These are phyloP conservation scores for Cudoniella acicularis DNA, from an alignment of 495 filamentous ascomycete genomes.

Conservation along the genomic window DNA sequence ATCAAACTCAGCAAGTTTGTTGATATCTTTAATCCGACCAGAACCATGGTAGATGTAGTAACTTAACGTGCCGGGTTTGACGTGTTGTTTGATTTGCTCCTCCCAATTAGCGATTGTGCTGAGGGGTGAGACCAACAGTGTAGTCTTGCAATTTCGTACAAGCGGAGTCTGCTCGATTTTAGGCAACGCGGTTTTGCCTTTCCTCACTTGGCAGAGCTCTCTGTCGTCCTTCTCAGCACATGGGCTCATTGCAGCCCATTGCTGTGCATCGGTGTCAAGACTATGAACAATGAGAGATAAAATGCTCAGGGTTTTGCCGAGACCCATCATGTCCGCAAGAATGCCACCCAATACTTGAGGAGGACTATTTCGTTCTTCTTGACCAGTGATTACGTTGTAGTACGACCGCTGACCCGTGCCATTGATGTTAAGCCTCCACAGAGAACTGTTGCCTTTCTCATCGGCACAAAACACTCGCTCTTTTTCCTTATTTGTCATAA, in stretches of 20 bases:
- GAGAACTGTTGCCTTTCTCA: conserved; percentile 58
- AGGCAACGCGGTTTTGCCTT: conserved; percentile 21
- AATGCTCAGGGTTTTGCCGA: conserved; percentile 91
- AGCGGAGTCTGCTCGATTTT: conserved; percentile 34
- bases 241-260: conserved; percentile 48
- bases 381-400: conserved; percentile 79
- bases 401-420: conserved; percentile 57
- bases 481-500: conserved; percentile 80
- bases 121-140: conserved; percentile 85
- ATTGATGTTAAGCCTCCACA: conserved; percentile 61
- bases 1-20: conserved; percentile 68
- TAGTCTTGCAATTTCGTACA: conserved; percentile 67
- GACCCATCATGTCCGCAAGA: conserved; percentile 95
- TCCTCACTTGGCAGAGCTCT: conserved; percentile 21
- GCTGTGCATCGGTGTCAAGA: conserved; percentile 47
- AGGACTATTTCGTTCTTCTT: conserved; percentile 59
- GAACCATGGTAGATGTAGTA: conserved; percentile 84
- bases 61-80: conserved; percentile 53
- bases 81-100: conserved; percentile 79
- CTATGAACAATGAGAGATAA: conserved; percentile 70
- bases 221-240: conserved; percentile 18
- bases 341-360: conserved; percentile 77
- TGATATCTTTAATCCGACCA: conserved; percentile 61
- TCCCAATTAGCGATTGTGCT: conserved; percentile 92
- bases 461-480: conserved; percentile 45